These are phyloP conservation scores for Starmerella riodocensis DNA, from an alignment of 805 yeast species.

Conservation along the genomic window DNA sequence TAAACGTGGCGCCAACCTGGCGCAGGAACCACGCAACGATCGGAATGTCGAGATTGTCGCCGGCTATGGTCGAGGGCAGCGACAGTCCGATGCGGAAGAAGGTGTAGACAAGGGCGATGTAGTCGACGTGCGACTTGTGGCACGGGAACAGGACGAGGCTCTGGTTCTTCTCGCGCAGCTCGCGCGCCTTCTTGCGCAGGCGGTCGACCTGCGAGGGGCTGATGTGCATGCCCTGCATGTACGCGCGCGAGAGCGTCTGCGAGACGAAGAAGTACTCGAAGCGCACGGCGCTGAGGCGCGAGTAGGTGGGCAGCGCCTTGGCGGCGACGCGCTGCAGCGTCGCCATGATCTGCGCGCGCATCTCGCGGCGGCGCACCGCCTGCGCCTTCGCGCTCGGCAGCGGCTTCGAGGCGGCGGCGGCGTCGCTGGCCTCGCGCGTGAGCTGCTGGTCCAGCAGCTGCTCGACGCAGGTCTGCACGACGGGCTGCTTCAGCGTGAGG, in stretches of 20 bases:
- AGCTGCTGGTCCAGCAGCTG: constrained; percentile 26
- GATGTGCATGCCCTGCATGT: constrained; percentile 33
- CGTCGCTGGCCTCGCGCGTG: constrained; percentile 22
- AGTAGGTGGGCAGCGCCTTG: constrained; percentile 28
- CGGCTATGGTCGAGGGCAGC: constrained; percentile 47
- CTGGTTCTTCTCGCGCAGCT: constrained; percentile 27
- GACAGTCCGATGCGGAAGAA: constrained; percentile 42
- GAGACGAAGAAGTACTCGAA: constrained; percentile 28
- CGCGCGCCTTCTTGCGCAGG: constrained; percentile 26
- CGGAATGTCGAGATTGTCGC: constrained; percentile 52
- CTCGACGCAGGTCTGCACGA: constrained; percentile 24
- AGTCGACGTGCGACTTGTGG: constrained; percentile 51
- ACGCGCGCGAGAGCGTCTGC: constrained; percentile 30
- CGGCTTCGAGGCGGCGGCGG: constrained; percentile 16
- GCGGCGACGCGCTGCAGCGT: constrained; percentile 25
- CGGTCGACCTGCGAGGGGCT: constrained; percentile 26
- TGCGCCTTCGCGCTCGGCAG: constrained; percentile 14
- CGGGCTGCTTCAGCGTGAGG: constrained; percentile 25
- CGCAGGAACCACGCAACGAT: constrained; percentile 40
- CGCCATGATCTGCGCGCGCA: constrained; percentile 24
- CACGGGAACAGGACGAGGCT: constrained; percentile 40
- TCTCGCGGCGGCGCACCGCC: constrained; percentile 21
- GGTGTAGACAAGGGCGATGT: constrained; percentile 43
- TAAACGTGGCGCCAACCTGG: constrained; percentile 44
- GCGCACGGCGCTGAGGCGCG: constrained; percentile 23